Evolutionary conservation across 2,329 filamentous ascomycete genomes (phyloP).

Genomic region (Knufia petricola): DNA sequence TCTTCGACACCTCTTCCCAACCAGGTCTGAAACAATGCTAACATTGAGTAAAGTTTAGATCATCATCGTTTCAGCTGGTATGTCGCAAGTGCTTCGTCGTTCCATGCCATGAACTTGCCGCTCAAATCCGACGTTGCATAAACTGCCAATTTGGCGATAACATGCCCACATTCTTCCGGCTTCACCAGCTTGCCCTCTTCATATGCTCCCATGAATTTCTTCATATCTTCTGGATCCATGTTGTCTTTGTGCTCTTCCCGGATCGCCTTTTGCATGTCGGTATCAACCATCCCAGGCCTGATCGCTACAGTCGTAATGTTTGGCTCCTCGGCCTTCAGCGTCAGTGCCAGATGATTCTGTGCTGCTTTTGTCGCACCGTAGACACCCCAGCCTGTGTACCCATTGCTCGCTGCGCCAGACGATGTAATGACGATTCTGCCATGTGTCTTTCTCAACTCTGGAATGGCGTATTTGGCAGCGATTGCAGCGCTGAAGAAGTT

Average conservation of each 20-base stretch:
- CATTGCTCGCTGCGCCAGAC: constrained; percentile 61
- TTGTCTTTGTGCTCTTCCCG: constrained; percentile 57
- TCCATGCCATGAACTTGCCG: constrained; percentile 56
- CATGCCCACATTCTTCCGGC: constrained; percentile 74
- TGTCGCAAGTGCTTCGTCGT: constrained; percentile 19
- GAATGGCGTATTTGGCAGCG: constrained; percentile 52
- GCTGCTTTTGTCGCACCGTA: constrained; percentile 80
- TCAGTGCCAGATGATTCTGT: constrained; percentile 65
- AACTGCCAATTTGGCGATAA: constrained; percentile 71
- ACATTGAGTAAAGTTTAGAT: constrained; percentile 22
- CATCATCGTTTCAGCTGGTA: constrained; percentile 14
- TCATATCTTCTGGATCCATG: constrained; percentile 49
- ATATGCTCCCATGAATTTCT: constrained; percentile 61
- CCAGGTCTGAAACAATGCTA: constrained; percentile 7
- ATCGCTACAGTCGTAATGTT: constrained; percentile 63
- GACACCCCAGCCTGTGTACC: constrained; percentile 64
- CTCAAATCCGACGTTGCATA: constrained; percentile 57
- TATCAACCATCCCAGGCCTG: constrained; percentile 73
- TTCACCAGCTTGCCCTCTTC: constrained; percentile 61
- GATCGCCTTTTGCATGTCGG: constrained; percentile 79
- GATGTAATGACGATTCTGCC: constrained; percentile 71
- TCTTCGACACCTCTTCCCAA: neutral
- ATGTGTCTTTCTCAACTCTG: constrained; percentile 55
- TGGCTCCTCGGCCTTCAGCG: constrained; percentile 67
- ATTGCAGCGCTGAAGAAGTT: constrained; percentile 80